Base-by-base conservation (phyloP, 331 rosid genomes). In the Malus hybrid region DNA sequence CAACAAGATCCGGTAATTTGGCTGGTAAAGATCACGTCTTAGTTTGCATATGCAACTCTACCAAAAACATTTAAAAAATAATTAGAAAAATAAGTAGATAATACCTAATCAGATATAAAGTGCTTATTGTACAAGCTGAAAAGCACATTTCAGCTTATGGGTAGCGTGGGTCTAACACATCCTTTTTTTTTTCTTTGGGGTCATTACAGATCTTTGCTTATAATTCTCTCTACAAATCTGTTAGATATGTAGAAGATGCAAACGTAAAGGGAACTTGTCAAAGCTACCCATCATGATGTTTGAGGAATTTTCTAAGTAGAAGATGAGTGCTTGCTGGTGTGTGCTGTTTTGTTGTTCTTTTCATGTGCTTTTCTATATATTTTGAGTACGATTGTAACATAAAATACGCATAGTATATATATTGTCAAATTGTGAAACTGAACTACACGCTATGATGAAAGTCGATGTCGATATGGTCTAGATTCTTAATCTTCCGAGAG, bases 1-100 rank as follows among this genome's bases (percentile, higher is more conserved):
- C 69, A 85, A 44, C 78, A 65, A 83, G 83, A 81, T 72, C 67
- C 85, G 65, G 56, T 68, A 81, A 10, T 50, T 60, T 69, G 86
- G 82, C 65, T 19, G 78, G 62, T 80, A 72, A 72, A 70, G 80
- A 81, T 73, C 67, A 42, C 44, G 59, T n/a, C 29, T 44, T 14
- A 60, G 44, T 39, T 15, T 46, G 55, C 42, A 72, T 61, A 18
- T 42, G 16, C 48, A 73, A 19, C 62, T 19, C 62, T 7, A 56
- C 62, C 76, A 31, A 22, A 65, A 57, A 59, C 39, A 72, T 36
- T 5, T 34, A 31, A 28, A 29, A 4, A 14, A 14, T 7, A 55
- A 55, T 12, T 55, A 20, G 3, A 54, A n/a, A 50, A 70, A 20
- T 36, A 70, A 54, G 64, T 54, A 70, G 13, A 46, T 19, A 3